Base-by-base conservation (phyloP, 2,329 filamentous ascomycete genomes). In the Ophiostoma fasciatum region DNA sequence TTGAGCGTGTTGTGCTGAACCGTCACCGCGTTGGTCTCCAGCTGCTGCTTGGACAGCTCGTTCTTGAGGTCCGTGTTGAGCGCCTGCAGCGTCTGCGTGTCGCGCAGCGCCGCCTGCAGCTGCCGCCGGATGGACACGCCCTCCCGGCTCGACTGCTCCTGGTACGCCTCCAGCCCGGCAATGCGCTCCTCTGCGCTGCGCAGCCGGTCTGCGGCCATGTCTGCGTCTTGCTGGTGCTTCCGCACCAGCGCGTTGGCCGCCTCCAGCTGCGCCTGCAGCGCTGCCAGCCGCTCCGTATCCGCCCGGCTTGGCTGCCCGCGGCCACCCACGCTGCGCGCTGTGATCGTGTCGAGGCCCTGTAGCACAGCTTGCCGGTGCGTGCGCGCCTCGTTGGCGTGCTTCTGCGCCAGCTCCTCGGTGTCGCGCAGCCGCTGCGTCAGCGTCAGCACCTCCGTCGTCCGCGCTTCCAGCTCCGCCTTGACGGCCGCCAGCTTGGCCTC, bases 71-170 rank as follows among this genome's bases (percentile, higher is more conserved):
- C 85, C 2, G 78, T 69, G 56, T 88, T 90, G 42, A 81, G 73
- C 23, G 80, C 73, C 46, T 85, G 81, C 19, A 92, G 64, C n/a
- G 71, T 66, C 53, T 94, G 85, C 12, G 79, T 76, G 39, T 98
- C 88, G 45, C 78, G 79, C 54, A 94, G 66, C 5, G 82, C 76
- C 19, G 75, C 69, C 54, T 96, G 90, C 36, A 98, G 69, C 52
- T 96, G 88, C 52, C 90, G 78, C 37, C 90, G 76, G 45, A 96
- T 84, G 25, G 78, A 74, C 37, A 98, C 75, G 33, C 85, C 85
- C 56, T 98, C 92, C 30, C 90, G 74, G 56, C 87, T 96, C 4
- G 87, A 81, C 58, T 98, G 90, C 53, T 98, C 90, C 58, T 98
- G 90, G 55, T 96, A 96, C 20, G 85, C 83, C 56, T 98, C 90